These are phyloP conservation scores for Nannizziopsis barbatae DNA, from an alignment of 2,329 filamentous ascomycete species.

Conservation along the genomic window DNA sequence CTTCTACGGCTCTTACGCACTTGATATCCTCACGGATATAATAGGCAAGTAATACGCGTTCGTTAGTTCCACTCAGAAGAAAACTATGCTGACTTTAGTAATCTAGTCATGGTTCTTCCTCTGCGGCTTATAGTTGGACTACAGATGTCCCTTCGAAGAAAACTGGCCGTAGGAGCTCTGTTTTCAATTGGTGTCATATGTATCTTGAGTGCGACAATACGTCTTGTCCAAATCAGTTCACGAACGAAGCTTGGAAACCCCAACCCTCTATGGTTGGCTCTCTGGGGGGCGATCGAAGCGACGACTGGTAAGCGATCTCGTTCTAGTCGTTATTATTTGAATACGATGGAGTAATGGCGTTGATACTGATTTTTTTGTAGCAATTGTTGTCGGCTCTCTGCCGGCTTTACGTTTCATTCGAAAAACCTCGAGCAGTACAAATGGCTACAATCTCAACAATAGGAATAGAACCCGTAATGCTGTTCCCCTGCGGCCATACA, in stretches of 20 bases:
- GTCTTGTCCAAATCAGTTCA: constrained; percentile 25
- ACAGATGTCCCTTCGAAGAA: constrained; percentile 26
- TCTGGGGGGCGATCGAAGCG: constrained; percentile 30
- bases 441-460: neutral
- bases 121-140: constrained; percentile 29
- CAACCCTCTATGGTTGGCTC: constrained; percentile 22
- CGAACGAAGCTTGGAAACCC: constrained; percentile 20
- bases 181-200: constrained; percentile 23
- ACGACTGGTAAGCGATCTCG: constrained; percentile 23
- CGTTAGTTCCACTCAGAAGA: neutral
- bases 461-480: neutral
- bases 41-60: constrained; percentile 20
- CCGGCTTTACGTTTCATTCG: constrained; percentile 7
- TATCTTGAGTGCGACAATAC: constrained; percentile 21
- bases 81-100: neutral
- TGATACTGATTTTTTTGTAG: neutral
- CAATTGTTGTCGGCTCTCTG: constrained; percentile 8
- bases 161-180: constrained; percentile 24
- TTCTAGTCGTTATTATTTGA: neutral
- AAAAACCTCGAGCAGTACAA: neutral
- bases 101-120: constrained; percentile 30
- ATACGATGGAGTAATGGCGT: neutral
- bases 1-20: constrained; percentile 28
- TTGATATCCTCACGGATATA: constrained; percentile 29
- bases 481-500: constrained; percentile 5